Percentiles rank a stretch among this genome's conserved stretches.
These are phyloP conservation scores for Fomitopsis betulina DNA, from an alignment of 1,284 basidiomycete genomes.

Conservation along the genomic window DNA sequence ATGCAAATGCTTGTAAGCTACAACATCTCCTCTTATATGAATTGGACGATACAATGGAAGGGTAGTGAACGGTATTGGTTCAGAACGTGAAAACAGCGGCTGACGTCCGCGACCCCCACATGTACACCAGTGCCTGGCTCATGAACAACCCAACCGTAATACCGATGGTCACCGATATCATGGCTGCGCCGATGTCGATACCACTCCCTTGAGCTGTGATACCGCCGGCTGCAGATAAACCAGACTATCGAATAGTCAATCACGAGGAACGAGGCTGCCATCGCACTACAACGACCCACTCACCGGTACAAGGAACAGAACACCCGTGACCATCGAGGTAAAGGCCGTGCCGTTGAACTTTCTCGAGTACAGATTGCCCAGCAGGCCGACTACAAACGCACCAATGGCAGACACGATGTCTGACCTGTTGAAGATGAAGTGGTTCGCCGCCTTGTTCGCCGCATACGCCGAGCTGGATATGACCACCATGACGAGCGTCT, in stretches of 20 bases:
- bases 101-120: conserved; percentile 78
- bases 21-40: no score
- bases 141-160: conserved; percentile 90
- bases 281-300: conserved; percentile 25
- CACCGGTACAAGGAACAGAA: conserved; percentile 80
- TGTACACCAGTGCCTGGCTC: conserved; percentile 83
- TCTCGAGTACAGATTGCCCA: conserved; percentile 82
- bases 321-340: conserved; percentile 85
- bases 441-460: conserved; percentile 76
- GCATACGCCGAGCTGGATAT: conserved; percentile 80
- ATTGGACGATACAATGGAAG: no score
- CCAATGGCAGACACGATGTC: conserved; percentile 86
- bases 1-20: no score
- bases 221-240: conserved; percentile 83
- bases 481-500: conserved; percentile 80
- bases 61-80: no score
- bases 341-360: conserved; percentile 88
- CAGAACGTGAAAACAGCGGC: conserved; percentile 82
- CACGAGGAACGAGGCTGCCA: background rate
- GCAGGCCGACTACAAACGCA: conserved; percentile 77
- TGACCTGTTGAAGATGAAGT: conserved; percentile 82
- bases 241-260: conserved; percentile 49
- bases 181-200: conserved; percentile 74
- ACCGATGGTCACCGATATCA: conserved; percentile 87
- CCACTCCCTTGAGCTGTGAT: conserved; percentile 66